Evolutionary conservation across 768 basidiomycete genomes (phyloP).

Genomic region (Boletus edulis): DNA sequence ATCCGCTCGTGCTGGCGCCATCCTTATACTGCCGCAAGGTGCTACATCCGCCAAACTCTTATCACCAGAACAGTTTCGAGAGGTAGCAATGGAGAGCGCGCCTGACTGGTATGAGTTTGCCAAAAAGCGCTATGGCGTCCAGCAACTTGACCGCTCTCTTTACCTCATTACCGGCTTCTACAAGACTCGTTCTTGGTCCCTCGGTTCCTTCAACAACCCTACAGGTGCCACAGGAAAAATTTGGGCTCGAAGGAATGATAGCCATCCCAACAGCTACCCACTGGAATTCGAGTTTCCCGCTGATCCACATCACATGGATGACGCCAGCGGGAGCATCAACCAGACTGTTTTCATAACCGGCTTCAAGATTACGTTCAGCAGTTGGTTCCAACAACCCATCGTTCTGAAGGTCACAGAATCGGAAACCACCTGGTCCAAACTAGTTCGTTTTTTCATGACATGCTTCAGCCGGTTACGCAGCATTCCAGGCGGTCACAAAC

Average conservation of each 20-base stretch:
- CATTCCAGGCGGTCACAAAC: not conserved
- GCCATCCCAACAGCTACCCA: not conserved
- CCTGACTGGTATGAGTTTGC: not conserved
- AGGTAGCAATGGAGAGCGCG: not conserved
- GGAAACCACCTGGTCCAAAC: not conserved
- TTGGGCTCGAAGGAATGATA: not conserved
- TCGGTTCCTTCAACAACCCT: not conserved
- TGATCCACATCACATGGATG: not conserved
- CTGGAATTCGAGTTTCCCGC: not conserved
- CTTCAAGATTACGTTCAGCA: not conserved
- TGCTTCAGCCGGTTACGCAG: not conserved
- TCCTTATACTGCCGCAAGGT: not conserved
- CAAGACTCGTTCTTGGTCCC: not conserved
- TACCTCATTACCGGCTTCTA: slow-evolving; percentile 2
- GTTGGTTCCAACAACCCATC: not conserved
- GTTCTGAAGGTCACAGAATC: not conserved
- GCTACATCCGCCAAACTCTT: not conserved
- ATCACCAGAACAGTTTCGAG: not conserved
- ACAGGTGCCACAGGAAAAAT: not conserved
- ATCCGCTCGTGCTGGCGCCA: not conserved
- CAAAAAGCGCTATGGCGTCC: not conserved
- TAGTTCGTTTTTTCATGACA: not conserved
- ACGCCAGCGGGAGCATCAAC: not conserved
- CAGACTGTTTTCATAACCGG: slow-evolving; percentile 1
- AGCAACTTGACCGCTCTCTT: not conserved